A percentile compares a stretch with the other conserved stretches of the same genome.
Evolutionary conservation across 2,329 filamentous ascomycete genomes (phyloP).

Genomic region (Lasiodiplodia hormozganensis): DNA sequence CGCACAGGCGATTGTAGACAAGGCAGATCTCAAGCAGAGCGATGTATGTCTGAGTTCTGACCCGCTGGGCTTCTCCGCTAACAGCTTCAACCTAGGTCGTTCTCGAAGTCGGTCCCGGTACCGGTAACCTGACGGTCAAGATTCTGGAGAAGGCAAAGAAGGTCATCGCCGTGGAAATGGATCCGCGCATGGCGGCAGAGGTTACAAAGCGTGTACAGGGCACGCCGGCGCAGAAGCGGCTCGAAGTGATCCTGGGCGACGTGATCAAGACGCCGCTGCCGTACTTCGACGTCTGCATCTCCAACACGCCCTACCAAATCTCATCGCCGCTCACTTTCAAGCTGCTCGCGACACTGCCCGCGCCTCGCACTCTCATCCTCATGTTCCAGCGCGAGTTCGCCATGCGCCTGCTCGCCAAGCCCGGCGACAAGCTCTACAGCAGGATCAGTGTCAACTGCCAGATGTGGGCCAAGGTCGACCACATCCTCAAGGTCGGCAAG

Average conservation of each 20-base stretch:
- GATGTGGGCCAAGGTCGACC: constrained; percentile 79
- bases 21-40: constrained; percentile 88
- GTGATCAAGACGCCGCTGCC: constrained; percentile 85
- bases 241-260: constrained; percentile 90
- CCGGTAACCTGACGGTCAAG: constrained; percentile 85
- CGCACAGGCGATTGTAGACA: constrained; percentile 76
- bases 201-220: constrained; percentile 93
- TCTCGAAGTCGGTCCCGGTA: constrained; percentile 90
- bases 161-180: constrained; percentile 85
- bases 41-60: constrained; percentile 50
- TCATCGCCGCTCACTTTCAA: constrained; percentile 92
- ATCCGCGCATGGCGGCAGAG: constrained; percentile 96
- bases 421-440: constrained; percentile 87
- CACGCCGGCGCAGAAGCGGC: constrained; percentile 79
- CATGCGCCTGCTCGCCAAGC: constrained; percentile 84
- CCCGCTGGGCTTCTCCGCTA: not conserved
- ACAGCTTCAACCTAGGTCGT: constrained; percentile 60
- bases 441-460: constrained; percentile 92
- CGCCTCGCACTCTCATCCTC: constrained; percentile 84
- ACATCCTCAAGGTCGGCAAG: constrained; percentile 90
- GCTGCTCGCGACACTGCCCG: constrained; percentile 79
- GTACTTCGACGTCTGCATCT: constrained; percentile 83
- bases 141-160: constrained; percentile 89
- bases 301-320: constrained; percentile 80
- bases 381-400: constrained; percentile 98